Evolutionary conservation across 1,284 basidiomycete species (phyloP).

Genomic region (Jaminaea rosea): DNA sequence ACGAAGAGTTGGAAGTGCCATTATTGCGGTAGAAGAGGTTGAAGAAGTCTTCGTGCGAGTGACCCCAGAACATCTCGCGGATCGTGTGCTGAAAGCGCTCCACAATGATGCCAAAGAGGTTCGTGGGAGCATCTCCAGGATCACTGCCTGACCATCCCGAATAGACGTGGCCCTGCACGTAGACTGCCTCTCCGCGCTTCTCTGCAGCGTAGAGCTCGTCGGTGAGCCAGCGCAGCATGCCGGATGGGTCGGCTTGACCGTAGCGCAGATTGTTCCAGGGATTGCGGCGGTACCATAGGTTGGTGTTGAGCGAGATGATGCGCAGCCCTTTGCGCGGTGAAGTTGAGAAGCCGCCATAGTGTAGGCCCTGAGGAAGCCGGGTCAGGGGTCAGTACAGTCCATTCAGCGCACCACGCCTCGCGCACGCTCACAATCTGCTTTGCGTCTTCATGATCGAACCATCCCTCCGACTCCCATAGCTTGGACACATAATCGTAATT

Average conservation of each 20-base stretch:
- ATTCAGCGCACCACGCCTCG: no score
- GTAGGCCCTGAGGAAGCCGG: no score
- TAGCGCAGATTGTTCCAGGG: constrained; percentile 70
- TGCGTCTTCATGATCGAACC: constrained; percentile 59
- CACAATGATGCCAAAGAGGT: constrained; percentile 53
- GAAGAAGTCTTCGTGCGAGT: constrained; percentile 70
- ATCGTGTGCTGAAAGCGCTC: constrained; percentile 70
- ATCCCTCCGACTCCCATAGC: constrained; percentile 52
- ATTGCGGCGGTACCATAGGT: constrained; percentile 51
- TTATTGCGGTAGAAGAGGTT: constrained; percentile 70
- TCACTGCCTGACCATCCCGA: constrained; percentile 50
- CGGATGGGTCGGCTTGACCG: constrained; percentile 61
- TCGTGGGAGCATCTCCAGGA: constrained; percentile 51
- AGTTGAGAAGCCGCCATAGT: constrained; percentile 69
- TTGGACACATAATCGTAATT: constrained; percentile 9
- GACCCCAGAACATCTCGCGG: constrained; percentile 70
- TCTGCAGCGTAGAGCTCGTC: constrained; percentile 60
- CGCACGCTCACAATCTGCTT: no score
- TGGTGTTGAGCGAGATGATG: constrained; percentile 67
- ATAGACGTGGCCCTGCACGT: constrained; percentile 61
- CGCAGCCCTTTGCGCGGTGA: constrained; percentile 60
- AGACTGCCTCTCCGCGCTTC: constrained; percentile 50
- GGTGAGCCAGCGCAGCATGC: constrained; percentile 68
- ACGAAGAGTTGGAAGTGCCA: constrained; percentile 51
- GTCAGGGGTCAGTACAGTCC: no score